Evolutionary conservation across 2,329 filamentous ascomycete species (phyloP), one percentile per base, ranked within the genome.

Genomic region (Penicillium sp.): DNA sequence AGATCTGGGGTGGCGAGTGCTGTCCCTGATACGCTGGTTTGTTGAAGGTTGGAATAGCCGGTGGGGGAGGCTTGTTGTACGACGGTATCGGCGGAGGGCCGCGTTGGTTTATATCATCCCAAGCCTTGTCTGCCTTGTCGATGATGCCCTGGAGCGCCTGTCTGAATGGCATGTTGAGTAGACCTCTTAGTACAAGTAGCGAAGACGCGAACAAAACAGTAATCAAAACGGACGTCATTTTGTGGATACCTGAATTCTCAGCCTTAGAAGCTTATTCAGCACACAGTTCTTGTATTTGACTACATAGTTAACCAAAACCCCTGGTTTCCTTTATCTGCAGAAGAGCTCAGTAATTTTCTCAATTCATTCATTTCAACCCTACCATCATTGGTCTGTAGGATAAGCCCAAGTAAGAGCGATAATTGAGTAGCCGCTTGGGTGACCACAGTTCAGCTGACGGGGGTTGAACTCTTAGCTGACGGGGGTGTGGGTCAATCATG

Each of bases 121-220:
- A 52, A 15, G 48, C 41, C 39, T 51, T 52, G 31, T 52, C 50
- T 32, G 44, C 50, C 32, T 52, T 52, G 15, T 51, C 35, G 9
- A 52, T 15, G 22, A 52, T 48, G 11, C 46, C 50, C 28, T 52
- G 46, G 29, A 52, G 17, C 1, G 48, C 44, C 30, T 51, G 46
- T 52, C 48, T 46, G 50, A 52, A 48, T 31, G 50, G 44, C 50
- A 52, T 52, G n/a, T 44, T 50, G 48, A 42, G 32, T 33, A 40
- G 36, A 37, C 29, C 37, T 45, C 36, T 18, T 35, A 41, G 37
- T 45, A 17, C 26, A 30, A 37, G 32, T 33, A 42, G 23, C 16
- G 23, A 37, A 27, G 30, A 37, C n/a, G 35, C 28, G 40, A 16
- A 35, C 26, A 29, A 37, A 32, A 41, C 35, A 39, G 27, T 40